These are phyloP conservation scores for Cenchrus purpureus DNA, from an alignment of 176 grass and related monocot genomes.

Conservation along the genomic window DNA sequence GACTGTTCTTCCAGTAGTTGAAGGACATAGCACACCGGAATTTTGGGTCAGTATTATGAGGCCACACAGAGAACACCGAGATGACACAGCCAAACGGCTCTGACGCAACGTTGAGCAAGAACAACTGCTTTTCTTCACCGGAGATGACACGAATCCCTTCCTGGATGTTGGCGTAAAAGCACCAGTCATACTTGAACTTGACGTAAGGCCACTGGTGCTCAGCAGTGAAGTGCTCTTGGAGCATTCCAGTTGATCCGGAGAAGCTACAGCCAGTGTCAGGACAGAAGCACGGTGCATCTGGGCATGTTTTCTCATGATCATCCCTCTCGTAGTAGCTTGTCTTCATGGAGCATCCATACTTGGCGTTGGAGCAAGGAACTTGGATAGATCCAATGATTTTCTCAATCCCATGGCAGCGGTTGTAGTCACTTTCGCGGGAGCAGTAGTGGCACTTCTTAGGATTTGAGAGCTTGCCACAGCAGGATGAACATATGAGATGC, in stretches of 20 bases:
- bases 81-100: constrained; percentile 15
- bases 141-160: neutral
- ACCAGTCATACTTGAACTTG: neutral
- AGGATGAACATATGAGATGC: constrained; percentile 31
- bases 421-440: neutral
- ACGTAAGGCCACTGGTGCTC: neutral
- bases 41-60: neutral
- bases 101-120: neutral
- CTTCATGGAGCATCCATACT: constrained; percentile 15
- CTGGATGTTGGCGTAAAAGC: neutral
- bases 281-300: neutral
- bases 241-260: neutral
- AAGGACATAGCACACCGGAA: neutral
- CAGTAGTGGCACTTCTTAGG: constrained; percentile 4
- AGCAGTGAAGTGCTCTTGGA: neutral
- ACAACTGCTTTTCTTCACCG: neutral
- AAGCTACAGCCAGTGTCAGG: constrained; percentile 7
- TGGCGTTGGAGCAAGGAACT: constrained; percentile 25
- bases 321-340: neutral
- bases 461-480: constrained; percentile 3
- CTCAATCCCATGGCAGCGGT: constrained; percentile 15
- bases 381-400: constrained; percentile 13
- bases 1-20: neutral
- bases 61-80: neutral
- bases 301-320: neutral